Base-by-base conservation (phyloP, 2,329 filamentous ascomycete species). In the Aspergillus unguis region DNA sequence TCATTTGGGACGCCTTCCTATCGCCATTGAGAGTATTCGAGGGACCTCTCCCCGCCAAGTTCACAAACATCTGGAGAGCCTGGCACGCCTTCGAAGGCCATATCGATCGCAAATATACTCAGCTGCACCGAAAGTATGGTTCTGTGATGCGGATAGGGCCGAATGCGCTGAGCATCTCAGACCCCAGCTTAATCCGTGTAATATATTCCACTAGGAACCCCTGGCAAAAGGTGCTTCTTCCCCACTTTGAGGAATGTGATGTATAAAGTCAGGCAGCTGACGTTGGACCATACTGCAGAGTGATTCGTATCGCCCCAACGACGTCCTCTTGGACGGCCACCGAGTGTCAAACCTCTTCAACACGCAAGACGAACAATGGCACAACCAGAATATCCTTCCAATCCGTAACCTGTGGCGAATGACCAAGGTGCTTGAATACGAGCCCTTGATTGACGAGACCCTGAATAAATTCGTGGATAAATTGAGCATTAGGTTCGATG, bases 121-220 rank as follows among this genome's bases (percentile, higher is more conserved):
- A 60, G 38, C 75, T 92, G 1, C 89, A 94, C 66, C 77, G 79
- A 10, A 79, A 88, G 61, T 79, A 90, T 73, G 89, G 89, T 35
- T 81, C 87, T 61, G 77, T 92, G 5, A 87, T 94, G 1, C 80
- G 88, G 2, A 72, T 91, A 25, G 89, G 88, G 0, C 89, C 89
- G 0, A 92, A 91, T 57, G 75, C 76, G 1, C 71, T 94, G 2
- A 89, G 86, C 0, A 90, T 92, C 61, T 82, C 86, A 5, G 81
- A 90, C 59, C 87, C 88, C 0, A 81, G 80, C 51, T 85, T 87
- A 0, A 77, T 92, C 60, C 88, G 88, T 71, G 75, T 77, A 8
- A 91, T 92, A 45, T 94, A 92, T 67, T 88, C 87, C 0, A 73
- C 91, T 28, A 91, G 90, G 66, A 91, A 90, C 55, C 65, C 63